These are phyloP conservation scores for Arachnopeziza araneosa DNA, from an alignment of 2,329 filamentous ascomycete species.

Conservation along the genomic window DNA sequence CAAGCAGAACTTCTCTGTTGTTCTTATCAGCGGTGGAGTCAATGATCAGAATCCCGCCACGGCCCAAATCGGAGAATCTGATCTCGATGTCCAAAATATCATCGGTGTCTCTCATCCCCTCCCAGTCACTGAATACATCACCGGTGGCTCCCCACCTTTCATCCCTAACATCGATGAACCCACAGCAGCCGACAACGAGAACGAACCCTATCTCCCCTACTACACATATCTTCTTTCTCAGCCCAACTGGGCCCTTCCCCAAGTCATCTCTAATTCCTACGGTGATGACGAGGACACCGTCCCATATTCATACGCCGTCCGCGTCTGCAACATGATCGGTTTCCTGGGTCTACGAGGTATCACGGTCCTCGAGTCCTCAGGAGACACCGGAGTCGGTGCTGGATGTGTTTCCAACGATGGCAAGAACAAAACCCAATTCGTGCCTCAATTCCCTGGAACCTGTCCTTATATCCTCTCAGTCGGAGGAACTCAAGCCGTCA, in stretches of 20 bases:
- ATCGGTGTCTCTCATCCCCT: conserved; percentile 48
- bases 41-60: conserved; percentile 34
- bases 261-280: conserved; percentile 53
- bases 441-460: conserved; percentile 48
- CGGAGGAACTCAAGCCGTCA: conserved; percentile 21
- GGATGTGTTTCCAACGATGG: conserved; percentile 50
- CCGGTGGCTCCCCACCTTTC: conserved; percentile 49
- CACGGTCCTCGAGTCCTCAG: conserved; percentile 45
- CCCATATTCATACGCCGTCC: conserved; percentile 44
- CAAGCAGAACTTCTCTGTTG: conserved; percentile 38
- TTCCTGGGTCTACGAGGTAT: conserved; percentile 48
- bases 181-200: conserved; percentile 31
- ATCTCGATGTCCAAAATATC: conserved; percentile 48
- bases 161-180: conserved; percentile 36
- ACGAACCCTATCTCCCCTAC: conserved; percentile 54
- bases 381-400: conserved; percentile 44
- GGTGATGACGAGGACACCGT: conserved; percentile 54
- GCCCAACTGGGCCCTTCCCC: conserved; percentile 39
- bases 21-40: conserved; percentile 35
- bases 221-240: conserved; percentile 46
- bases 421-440: conserved; percentile 46
- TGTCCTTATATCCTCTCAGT: conserved; percentile 32
- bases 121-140: conserved; percentile 48
- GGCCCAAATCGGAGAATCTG: conserved; percentile 13
- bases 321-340: conserved; percentile 49